Percentiles rank a stretch among this genome's conserved stretches.
phyloP scores from a whole-genome alignment of 345 rosid species.

The Heritiera littoralis region DNA sequence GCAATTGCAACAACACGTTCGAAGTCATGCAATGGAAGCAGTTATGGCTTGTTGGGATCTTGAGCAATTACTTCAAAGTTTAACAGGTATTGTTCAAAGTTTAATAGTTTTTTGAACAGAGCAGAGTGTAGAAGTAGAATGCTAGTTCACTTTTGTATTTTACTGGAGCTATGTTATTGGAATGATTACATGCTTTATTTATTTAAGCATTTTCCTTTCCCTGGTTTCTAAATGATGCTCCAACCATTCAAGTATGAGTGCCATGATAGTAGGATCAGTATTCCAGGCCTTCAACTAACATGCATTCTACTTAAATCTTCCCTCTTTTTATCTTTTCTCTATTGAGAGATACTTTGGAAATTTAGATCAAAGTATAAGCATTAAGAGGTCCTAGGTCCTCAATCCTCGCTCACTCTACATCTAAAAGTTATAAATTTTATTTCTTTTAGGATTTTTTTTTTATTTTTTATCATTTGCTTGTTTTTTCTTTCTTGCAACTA shows the following conservation, averaged over 20 bases:
- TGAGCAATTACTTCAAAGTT: slow-evolving; percentile 70
- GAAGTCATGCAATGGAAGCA: slow-evolving; percentile 91
- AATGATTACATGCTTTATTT: not conserved
- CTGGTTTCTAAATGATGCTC: not conserved
- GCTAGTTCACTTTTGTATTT: not conserved
- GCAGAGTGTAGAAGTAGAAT: not conserved
- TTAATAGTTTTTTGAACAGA: not conserved
- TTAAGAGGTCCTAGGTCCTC: not conserved
- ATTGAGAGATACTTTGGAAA: not conserved
- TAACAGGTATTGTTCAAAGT: slow-evolving; percentile 45
- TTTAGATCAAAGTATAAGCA: not conserved
- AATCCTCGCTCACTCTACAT: not conserved
- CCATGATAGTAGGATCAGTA: not conserved
- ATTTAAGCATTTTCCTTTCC: not conserved
- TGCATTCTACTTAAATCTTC: not conserved
- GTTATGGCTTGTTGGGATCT: slow-evolving; percentile 88
- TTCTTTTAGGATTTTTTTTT: not conserved
- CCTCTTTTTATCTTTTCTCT: not conserved
- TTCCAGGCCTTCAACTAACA: not conserved
- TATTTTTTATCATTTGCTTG: not conserved
- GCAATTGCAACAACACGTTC: slow-evolving; percentile 82
- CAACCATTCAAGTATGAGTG: not conserved
- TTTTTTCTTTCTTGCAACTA: not conserved
- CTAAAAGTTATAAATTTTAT: not conserved
- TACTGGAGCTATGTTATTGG: not conserved